Conservation (phyloP, 2,329 filamentous ascomycete genomes). For the Colletotrichum paranaense region DNA sequence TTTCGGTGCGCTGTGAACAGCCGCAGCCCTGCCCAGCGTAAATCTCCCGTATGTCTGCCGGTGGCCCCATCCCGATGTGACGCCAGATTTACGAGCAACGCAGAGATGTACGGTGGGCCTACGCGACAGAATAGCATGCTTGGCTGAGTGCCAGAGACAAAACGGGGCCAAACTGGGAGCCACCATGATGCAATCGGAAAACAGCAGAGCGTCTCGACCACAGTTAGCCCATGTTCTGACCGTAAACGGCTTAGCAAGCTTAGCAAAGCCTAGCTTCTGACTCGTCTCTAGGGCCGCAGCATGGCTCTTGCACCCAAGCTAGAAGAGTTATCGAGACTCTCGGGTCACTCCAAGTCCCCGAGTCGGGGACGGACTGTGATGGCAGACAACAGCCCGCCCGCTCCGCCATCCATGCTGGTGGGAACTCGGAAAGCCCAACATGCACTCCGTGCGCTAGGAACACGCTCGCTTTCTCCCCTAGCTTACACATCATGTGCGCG, state of each 20-base stretch:
- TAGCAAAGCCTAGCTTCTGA: neutral
- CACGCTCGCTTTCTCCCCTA: neutral
- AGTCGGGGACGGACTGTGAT: slow-evolving; percentile 5
- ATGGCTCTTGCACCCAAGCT: slow-evolving; percentile 5
- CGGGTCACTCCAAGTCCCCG: slow-evolving; percentile 18
- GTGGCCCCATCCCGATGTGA: slow-evolving; percentile 4
- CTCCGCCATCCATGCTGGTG: slow-evolving; percentile 10
- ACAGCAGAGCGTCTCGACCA: neutral
- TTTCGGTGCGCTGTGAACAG: slow-evolving; percentile 3
- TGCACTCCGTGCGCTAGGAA: neutral
- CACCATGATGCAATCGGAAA: slow-evolving; percentile 24
- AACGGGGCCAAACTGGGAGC: neutral
- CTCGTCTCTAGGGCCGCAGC: neutral
- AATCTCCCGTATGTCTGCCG: slow-evolving; percentile 6
- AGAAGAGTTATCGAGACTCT: slow-evolving; percentile 1
- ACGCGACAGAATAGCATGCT: no score
- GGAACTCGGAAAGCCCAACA: slow-evolving; percentile 9
- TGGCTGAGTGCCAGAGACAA: neutral
- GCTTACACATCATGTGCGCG: neutral
- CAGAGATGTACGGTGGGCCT: slow-evolving; percentile 3
- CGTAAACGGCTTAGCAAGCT: slow-evolving; percentile 2
- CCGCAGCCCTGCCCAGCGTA: slow-evolving; percentile 10
- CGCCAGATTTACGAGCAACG: slow-evolving; percentile 22
- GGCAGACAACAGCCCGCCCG: slow-evolving; percentile 12
- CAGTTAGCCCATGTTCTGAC: neutral